Conservation (phyloP, 2,329 filamentous ascomycete genomes). For the Trichophyton equinum region DNA sequence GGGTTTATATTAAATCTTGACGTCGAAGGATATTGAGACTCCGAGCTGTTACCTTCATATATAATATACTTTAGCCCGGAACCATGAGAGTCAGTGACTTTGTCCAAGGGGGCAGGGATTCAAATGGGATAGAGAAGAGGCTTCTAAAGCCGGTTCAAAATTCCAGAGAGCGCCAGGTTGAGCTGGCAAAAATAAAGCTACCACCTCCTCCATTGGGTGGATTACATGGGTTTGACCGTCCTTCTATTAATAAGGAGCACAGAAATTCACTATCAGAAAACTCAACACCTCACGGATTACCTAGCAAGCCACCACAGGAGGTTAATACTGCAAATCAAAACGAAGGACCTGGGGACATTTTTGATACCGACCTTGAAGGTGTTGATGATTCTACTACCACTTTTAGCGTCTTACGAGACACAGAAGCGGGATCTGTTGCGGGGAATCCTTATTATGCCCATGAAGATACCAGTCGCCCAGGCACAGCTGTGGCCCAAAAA, state of each 20-base stretch:
- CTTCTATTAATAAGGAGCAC: neutral
- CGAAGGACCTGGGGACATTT: constrained; percentile 21
- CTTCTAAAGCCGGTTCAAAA: constrained; percentile 20
- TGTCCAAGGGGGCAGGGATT: constrained; percentile 19
- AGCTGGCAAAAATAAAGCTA: constrained; percentile 25
- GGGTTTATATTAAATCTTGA: neutral
- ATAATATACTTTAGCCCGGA: neutral
- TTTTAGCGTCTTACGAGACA: constrained; percentile 26
- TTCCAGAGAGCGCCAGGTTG: constrained; percentile 23
- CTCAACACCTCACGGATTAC: neutral
- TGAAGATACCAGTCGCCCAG: neutral
- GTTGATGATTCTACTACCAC: constrained; percentile 33
- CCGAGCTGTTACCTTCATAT: no score
- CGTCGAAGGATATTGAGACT: no score
- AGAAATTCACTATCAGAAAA: neutral
- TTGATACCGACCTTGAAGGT: constrained; percentile 34
- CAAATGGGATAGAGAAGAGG: constrained; percentile 2
- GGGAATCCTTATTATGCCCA: neutral
- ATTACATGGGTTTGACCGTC: neutral
- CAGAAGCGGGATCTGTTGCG: constrained; percentile 9
- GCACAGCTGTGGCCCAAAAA: neutral
- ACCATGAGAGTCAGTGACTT: constrained; percentile 33
- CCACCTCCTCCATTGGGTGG: constrained; percentile 14
- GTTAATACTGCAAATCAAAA: neutral
- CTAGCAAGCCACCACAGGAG: neutral